These are phyloP conservation scores for Pelargonium myrrhifolium DNA, from an alignment of 441 rosid species.

Conservation along the genomic window DNA sequence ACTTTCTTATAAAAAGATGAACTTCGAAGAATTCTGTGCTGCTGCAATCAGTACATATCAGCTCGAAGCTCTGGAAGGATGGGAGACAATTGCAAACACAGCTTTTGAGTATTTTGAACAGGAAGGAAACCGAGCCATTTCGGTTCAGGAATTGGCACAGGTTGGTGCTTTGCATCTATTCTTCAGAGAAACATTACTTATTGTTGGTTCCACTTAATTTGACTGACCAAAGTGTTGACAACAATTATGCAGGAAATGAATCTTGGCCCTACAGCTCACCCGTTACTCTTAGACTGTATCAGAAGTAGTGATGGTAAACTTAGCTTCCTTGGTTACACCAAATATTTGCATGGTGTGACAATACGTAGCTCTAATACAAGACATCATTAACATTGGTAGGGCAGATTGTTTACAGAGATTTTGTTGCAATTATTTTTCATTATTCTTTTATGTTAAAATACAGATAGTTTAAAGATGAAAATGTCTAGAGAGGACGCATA, in stretches of 20 bases:
- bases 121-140: conserved; percentile 78
- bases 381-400: not conserved
- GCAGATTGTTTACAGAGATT: not conserved
- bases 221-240: not conserved
- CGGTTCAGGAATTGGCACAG: conserved; percentile 86
- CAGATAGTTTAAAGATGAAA: no score
- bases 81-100: conserved; percentile 35
- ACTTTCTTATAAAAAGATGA: conserved; percentile 83
- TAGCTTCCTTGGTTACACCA: conserved; percentile 87
- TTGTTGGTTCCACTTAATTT: not conserved
- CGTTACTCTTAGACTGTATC: conserved; percentile 81
- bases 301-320: conserved; percentile 85
- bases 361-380: conserved; percentile 26
- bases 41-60: conserved; percentile 86
- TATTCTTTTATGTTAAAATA: not conserved
- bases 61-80: conserved; percentile 69
- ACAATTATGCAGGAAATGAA: conserved; percentile 67
- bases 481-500: no score
- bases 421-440: not conserved
- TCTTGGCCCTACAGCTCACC: conserved; percentile 75
- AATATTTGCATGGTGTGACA: conserved; percentile 68
- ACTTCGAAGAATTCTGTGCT: conserved; percentile 91
- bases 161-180: conserved; percentile 37
- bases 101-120: conserved; percentile 80
- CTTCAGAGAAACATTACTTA: not conserved